These are phyloP conservation scores for Canavalia gladiata DNA, from an alignment of 306 rosid species.

Conservation along the genomic window DNA sequence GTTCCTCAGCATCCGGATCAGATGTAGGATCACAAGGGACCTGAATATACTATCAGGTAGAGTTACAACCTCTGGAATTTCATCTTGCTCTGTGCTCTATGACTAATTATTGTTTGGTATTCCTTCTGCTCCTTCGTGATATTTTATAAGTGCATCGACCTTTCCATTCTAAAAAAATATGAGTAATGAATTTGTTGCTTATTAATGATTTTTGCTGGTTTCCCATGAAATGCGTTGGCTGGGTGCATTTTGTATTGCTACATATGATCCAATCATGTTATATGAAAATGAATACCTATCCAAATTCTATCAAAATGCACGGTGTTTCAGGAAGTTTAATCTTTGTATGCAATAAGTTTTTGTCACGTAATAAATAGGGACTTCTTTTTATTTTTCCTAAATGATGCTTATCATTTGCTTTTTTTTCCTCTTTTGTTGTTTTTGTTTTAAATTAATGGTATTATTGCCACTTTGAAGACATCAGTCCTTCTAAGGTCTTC, in stretches of 20 bases:
- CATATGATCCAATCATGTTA: background rate
- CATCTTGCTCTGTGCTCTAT: slow-evolving; percentile 23
- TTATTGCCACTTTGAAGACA: background rate
- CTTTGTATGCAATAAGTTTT: background rate
- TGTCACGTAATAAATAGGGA: background rate
- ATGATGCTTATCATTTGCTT: background rate
- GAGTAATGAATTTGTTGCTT: slow-evolving; percentile 28
- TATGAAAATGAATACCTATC: background rate
- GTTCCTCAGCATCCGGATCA: slow-evolving; percentile 94
- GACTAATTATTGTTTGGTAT: slow-evolving; percentile 15
- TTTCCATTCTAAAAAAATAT: background rate
- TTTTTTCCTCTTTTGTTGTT: background rate
- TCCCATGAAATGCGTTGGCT: slow-evolving; percentile 14
- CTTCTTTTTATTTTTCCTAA: background rate
- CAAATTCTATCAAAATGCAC: background rate
- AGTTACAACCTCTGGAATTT: slow-evolving; percentile 21
- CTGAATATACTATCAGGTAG: slow-evolving; percentile 67
- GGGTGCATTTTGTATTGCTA: background rate
- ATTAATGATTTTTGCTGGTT: background rate
- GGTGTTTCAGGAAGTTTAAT: background rate
- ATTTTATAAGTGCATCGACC: background rate
- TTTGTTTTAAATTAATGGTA: slow-evolving; percentile 8
- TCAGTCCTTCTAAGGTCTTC: background rate
- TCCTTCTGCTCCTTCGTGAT: background rate
- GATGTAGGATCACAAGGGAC: slow-evolving; percentile 79